phyloP scores from a whole-genome alignment of 768 basidiomycete genomes.

The Suillus ampliporus region DNA sequence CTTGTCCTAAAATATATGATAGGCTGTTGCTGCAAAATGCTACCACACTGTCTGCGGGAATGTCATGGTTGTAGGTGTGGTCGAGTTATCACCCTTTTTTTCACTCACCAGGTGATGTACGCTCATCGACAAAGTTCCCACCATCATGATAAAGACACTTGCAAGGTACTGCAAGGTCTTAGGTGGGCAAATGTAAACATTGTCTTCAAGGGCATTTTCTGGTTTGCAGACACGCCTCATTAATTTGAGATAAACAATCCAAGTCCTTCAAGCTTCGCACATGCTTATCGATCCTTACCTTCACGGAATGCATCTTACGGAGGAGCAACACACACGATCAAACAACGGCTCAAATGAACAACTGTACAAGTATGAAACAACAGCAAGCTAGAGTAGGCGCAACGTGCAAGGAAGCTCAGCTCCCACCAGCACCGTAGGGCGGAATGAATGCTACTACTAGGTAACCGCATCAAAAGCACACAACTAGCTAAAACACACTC shows the following conservation, averaged over 20 bases:
- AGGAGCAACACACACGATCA: not conserved
- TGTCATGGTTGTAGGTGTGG: not conserved
- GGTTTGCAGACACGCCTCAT: no score
- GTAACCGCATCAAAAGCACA: not conserved
- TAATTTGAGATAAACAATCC: no score
- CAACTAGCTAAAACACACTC: conserved; percentile 4
- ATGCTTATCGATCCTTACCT: no score
- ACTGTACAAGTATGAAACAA: conserved; percentile 9
- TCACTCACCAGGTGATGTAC: not conserved
- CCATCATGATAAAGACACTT: not conserved
- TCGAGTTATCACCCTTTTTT: not conserved
- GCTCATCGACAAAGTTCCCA: not conserved
- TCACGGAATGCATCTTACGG: not conserved
- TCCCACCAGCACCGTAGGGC: not conserved
- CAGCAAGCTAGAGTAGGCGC: not conserved
- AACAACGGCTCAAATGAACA: conserved; percentile 3
- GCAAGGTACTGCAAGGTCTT: no score
- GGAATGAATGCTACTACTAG: conserved; percentile 2
- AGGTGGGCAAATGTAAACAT: not conserved
- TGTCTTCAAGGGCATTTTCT: not conserved
- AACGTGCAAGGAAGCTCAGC: not conserved
- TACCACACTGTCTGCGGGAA: not conserved
- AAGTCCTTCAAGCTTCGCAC: no score
- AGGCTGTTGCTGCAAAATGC: not conserved
- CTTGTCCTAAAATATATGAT: conserved; percentile 3